Base-by-base conservation (phyloP, 1,139 yeast species). In the Sugiyamaella pinicola region DNA sequence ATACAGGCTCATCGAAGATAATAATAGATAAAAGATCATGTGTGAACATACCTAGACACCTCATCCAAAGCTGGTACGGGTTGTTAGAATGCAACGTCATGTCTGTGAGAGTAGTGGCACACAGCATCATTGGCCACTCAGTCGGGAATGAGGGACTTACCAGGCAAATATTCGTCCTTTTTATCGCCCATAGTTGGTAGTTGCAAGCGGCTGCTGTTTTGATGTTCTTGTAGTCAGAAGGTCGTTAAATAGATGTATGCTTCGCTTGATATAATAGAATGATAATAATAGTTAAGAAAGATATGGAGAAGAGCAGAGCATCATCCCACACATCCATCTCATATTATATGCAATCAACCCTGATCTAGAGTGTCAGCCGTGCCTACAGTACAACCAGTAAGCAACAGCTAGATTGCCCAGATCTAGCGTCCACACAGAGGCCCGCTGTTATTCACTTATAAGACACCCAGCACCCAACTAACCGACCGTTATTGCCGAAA, bases 131-230 rank as follows among this genome's bases (percentile, higher is more conserved):
- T 31, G 35, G 35, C 41, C 19, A 37, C 24, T 19, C 6, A 8
- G 13, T 9, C 39, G 9, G 2, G 8, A 10, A 7, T n/a, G 9
- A 18, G n/a, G n/a, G 22, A 55, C 67, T 37, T 56, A 63, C 67
- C 65, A 19, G 67, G 67, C 24, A 63, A 47, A 51, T 61, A 64
- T 1, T 58, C 51, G 51, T 64, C 63, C 37, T 47, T 56, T 24
- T 47, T 39, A 4, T 46, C 49, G 28, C 38, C 7, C 49, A 46
- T 46, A 15, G 4, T 26, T 28, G 22, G 5, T 9, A 22, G 7
- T 31, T 13, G 7, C 35, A 12, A 31, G 17, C 22, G 28, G 13
- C n/a, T n/a, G n/a, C n/a, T n/a, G n/a, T n/a, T n/a, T n/a, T n/a
- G n/a, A n/a, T n/a, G n/a, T n/a, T n/a, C n/a, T n/a, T n/a, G n/a